Evolutionary conservation across 2,329 filamentous ascomycete genomes (phyloP).

Genomic region (Aspergillus bombycis): DNA sequence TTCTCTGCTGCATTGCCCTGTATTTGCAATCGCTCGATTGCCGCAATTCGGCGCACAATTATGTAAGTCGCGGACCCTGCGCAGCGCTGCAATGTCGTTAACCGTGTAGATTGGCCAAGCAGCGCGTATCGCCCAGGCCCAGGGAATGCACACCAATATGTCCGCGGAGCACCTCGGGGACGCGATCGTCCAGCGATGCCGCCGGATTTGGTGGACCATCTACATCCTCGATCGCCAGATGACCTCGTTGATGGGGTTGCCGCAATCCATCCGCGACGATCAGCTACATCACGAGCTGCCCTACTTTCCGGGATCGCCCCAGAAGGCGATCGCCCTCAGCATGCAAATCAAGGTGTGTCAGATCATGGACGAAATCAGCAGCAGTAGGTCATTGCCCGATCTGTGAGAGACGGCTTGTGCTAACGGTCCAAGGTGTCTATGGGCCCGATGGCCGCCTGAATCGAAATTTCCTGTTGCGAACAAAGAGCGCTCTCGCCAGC

Average conservation of each 20-base stretch:
- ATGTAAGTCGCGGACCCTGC: conserved; percentile 34
- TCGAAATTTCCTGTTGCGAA: conserved; percentile 41
- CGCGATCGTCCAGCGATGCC: conserved; percentile 49
- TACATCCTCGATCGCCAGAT: conserved; percentile 59
- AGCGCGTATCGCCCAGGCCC: conserved; percentile 52
- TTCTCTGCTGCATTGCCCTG: conserved; percentile 56
- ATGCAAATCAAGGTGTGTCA: conserved; percentile 53
- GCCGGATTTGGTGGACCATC: conserved; percentile 59
- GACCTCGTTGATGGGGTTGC: conserved; percentile 57
- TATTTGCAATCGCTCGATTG: conserved; percentile 58
- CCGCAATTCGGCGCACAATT: conserved; percentile 50
- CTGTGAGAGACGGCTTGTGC: neutral
- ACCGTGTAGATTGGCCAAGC: conserved; percentile 53
- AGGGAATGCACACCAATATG: conserved; percentile 60
- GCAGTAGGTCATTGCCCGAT: conserved; percentile 37
- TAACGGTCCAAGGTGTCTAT: conserved; percentile 42
- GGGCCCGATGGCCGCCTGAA: conserved; percentile 43
- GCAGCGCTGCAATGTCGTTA: neutral
- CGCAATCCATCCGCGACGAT: conserved; percentile 54
- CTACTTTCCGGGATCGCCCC: conserved; percentile 43
- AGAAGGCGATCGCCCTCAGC: conserved; percentile 44
- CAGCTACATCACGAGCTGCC: conserved; percentile 55
- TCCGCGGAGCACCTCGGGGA: conserved; percentile 46
- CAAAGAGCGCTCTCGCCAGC: conserved; percentile 44
- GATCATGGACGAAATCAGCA: conserved; percentile 49